A percentile compares a stretch with the other conserved stretches of the same genome.
Evolutionary conservation across 2,329 filamentous ascomycete genomes (phyloP).

Genomic region (Aureobasidium musti): DNA sequence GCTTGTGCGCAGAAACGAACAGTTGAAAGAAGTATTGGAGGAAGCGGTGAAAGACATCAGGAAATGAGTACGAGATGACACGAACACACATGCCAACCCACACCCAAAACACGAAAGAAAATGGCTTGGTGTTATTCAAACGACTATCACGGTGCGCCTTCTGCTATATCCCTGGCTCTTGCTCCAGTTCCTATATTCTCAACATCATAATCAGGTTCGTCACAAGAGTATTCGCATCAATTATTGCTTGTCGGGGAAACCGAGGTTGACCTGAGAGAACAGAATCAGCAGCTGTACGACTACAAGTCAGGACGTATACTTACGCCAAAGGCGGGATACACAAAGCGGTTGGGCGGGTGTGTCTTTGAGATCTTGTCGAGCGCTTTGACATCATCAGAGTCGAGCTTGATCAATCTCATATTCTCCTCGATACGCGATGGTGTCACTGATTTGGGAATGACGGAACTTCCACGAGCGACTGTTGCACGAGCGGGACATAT

Average conservation of each 20-base stretch:
- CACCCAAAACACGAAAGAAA: neutral
- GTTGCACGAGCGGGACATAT: neutral
- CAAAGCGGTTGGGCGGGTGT: constrained; percentile 51
- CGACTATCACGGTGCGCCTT: neutral
- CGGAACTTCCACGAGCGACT: constrained; percentile 69
- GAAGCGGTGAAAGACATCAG: constrained; percentile 38
- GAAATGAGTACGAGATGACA: neutral
- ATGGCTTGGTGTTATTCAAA: neutral
- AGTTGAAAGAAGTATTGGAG: constrained; percentile 73
- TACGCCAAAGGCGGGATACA: constrained; percentile 53
- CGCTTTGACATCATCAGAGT: constrained; percentile 62
- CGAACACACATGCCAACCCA: neutral
- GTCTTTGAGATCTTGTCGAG: constrained; percentile 51
- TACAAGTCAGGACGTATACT: constrained; percentile 25
- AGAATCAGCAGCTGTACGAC: constrained; percentile 29
- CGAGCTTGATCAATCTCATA: constrained; percentile 65
- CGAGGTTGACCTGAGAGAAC: constrained; percentile 44
- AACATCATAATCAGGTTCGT: constrained; percentile 1
- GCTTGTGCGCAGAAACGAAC: constrained; percentile 82
- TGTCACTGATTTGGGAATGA: constrained; percentile 72
- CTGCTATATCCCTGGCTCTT: neutral
- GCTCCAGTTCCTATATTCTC: neutral
- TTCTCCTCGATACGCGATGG: constrained; percentile 70
- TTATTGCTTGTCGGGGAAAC: constrained; percentile 53
- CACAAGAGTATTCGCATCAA: neutral